Percentiles rank a stretch among this genome's conserved stretches.
Conservation (phyloP, 1,284 basidiomycete species). For the Limonomyces culmigenus region DNA sequence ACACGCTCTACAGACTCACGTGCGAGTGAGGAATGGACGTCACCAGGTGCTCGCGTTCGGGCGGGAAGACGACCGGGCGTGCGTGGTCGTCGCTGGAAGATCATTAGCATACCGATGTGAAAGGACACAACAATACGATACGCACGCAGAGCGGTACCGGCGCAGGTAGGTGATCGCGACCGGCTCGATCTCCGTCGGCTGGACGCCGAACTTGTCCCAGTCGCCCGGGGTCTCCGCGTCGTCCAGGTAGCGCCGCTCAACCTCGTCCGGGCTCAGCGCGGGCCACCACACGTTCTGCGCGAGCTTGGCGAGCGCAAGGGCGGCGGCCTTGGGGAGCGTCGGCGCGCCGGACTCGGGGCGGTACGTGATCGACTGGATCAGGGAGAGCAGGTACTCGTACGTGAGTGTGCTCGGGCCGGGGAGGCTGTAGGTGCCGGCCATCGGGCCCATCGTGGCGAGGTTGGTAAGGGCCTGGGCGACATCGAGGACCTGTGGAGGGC, state of each 20-base stretch:
- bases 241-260: constrained; percentile 76
- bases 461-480: constrained; percentile 85
- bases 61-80: constrained; percentile 33
- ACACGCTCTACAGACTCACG: too few species aligned
- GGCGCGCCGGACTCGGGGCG: constrained; percentile 53
- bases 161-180: constrained; percentile 86
- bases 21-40: neutral
- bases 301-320: constrained; percentile 45
- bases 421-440: constrained; percentile 62
- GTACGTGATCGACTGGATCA: constrained; percentile 73
- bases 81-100: constrained; percentile 31
- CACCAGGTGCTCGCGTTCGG: neutral
- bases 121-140: constrained; percentile 12
- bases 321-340: constrained; percentile 64
- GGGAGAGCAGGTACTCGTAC: constrained; percentile 69
- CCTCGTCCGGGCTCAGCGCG: constrained; percentile 80
- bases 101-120: constrained; percentile 6
- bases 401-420: constrained; percentile 84
- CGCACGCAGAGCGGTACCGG: constrained; percentile 73
- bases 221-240: constrained; percentile 51
- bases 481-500: constrained; percentile 55
- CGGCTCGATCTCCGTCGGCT: constrained; percentile 78
- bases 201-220: constrained; percentile 47
- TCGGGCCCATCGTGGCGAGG: constrained; percentile 47
- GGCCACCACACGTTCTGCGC: constrained; percentile 88